phyloP scores from a whole-genome alignment of 2,329 filamentous ascomycete species.

The Dactylella cylindrospora region DNA sequence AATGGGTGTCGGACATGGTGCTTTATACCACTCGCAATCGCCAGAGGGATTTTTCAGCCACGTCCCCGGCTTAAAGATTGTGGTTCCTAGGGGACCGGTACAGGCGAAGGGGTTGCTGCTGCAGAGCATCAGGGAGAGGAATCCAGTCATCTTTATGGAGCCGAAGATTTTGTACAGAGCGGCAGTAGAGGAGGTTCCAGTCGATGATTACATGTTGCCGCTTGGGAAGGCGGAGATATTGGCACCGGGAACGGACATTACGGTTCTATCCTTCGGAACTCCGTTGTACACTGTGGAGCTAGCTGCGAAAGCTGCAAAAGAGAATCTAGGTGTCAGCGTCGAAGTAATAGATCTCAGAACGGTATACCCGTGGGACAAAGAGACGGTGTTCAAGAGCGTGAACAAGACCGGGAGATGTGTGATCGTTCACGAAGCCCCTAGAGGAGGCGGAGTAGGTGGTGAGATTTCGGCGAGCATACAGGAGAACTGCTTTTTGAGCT shows the following conservation, averaged over 20 bases:
- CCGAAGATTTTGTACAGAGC: conserved; percentile 91
- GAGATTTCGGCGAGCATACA: conserved; percentile 88
- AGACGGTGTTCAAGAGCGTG: conserved; percentile 77
- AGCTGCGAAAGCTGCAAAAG: conserved; percentile 74
- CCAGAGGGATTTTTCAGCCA: conserved; percentile 88
- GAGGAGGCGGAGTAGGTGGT: conserved; percentile 84
- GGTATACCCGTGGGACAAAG: conserved; percentile 87
- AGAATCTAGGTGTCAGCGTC: conserved; percentile 71
- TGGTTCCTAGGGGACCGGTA: conserved; percentile 79
- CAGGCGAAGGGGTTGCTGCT: conserved; percentile 88
- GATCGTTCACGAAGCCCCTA: conserved; percentile 89
- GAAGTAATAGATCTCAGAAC: conserved; percentile 88
- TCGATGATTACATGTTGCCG: conserved; percentile 76
- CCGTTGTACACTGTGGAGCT: conserved; percentile 80
- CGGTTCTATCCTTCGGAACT: conserved; percentile 84
- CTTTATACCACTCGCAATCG: conserved; percentile 83
- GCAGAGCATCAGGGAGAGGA: conserved; percentile 72
- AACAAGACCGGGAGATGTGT: conserved; percentile 82
- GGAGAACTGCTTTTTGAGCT: conserved; percentile 76
- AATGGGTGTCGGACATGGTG: conserved; percentile 86
- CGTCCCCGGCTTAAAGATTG: conserved; percentile 78
- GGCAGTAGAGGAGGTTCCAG: conserved; percentile 86
- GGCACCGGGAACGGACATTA: conserved; percentile 76
- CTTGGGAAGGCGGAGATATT: conserved; percentile 82
- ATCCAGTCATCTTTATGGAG: conserved; percentile 91